Evolutionary conservation across 2,329 filamentous ascomycete genomes (phyloP).

Genomic region (Pestalotiopsis sp.): DNA sequence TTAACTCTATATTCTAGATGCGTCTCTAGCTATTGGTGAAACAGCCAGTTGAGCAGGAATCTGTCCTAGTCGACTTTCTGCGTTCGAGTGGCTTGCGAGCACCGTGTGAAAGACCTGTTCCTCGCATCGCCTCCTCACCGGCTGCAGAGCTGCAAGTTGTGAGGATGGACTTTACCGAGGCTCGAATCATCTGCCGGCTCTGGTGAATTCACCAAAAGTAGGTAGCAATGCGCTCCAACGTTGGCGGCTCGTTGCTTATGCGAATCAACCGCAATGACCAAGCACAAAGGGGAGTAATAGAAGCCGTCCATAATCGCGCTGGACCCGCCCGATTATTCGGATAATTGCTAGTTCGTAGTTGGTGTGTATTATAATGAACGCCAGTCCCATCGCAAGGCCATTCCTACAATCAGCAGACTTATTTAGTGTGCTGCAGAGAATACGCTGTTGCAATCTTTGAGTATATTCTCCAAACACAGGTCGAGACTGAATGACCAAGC

Average conservation of each 20-base stretch:
- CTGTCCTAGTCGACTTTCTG: not conserved
- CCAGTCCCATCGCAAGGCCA: no score
- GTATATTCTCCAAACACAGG: no score
- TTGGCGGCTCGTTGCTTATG: not conserved
- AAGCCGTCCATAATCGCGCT: not conserved
- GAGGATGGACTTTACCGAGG: not conserved
- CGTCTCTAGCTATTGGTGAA: not conserved
- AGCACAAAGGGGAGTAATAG: not conserved
- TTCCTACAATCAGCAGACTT: no score
- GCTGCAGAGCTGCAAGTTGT: not conserved
- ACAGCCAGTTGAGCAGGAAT: not conserved
- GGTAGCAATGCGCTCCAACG: not conserved
- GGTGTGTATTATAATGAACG: no score
- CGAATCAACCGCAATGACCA: not conserved
- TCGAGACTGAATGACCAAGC: no score
- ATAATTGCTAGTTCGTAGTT: no score
- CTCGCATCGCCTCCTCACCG: not conserved
- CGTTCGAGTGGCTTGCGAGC: not conserved
- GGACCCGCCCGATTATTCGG: no score
- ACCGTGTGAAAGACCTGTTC: not conserved
- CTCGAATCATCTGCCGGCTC: not conserved
- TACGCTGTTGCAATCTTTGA: no score
- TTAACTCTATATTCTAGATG: not conserved
- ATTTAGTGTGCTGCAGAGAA: no score
- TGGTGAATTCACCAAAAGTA: not conserved